A percentile compares a stretch with the other conserved stretches of the same genome.
Evolutionary conservation across 1,284 basidiomycete species (phyloP).

Genomic region (Stygiomarasmius scandens): DNA sequence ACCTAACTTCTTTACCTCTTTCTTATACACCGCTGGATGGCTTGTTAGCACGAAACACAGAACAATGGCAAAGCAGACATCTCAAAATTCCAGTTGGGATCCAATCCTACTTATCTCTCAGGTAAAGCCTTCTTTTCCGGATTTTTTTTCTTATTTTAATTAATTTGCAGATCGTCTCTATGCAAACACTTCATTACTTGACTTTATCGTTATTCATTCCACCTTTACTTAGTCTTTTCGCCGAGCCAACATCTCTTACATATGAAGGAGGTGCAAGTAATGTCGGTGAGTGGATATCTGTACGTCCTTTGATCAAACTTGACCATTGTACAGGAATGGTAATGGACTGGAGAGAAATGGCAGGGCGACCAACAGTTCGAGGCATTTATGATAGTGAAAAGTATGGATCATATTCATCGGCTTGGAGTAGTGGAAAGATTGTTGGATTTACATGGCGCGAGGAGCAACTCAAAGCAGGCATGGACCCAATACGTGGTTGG

Average conservation of each 20-base stretch:
- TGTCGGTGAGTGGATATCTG: constrained; percentile 58
- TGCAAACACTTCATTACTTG: constrained; percentile 93
- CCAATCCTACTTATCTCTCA: constrained; percentile 15
- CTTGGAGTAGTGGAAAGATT: constrained; percentile 77
- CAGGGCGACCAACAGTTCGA: constrained; percentile 75
- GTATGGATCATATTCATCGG: constrained; percentile 68
- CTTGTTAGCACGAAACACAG: neutral
- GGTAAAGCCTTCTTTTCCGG: neutral
- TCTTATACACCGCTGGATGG: constrained; percentile 1
- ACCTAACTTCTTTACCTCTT: neutral
- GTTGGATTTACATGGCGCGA: constrained; percentile 58
- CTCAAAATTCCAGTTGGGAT: constrained; percentile 13
- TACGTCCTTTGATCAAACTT: neutral
- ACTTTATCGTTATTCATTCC: constrained; percentile 85
- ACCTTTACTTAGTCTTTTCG: constrained; percentile 75
- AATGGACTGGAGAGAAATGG: constrained; percentile 97
- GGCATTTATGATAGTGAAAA: constrained; percentile 62
- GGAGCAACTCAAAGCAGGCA: constrained; percentile 54
- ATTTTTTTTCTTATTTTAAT: neutral
- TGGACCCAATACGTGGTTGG: constrained; percentile 84
- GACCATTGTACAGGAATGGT: constrained; percentile 66
- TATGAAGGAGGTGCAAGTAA: constrained; percentile 88
- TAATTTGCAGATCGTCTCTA: constrained; percentile 73
- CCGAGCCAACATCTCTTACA: constrained; percentile 70
- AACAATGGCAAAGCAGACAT: constrained; percentile 4